Conservation (phyloP, 768 basidiomycete genomes). For the Suillus tomentosus region DNA sequence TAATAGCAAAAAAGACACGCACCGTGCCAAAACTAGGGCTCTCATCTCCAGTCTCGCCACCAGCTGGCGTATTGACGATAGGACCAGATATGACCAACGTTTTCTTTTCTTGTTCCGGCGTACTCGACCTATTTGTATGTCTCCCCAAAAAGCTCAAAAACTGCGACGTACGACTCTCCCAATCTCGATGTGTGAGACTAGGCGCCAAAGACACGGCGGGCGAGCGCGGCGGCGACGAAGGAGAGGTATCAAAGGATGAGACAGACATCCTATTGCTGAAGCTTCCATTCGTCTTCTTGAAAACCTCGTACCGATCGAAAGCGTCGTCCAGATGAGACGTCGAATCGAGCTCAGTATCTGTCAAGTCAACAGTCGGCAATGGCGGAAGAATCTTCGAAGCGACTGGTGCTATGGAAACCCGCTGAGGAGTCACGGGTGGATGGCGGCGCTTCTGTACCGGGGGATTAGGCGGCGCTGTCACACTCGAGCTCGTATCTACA, state of each 20-base stretch:
- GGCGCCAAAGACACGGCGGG: constrained; percentile 35
- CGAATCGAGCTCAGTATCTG: constrained; percentile 34
- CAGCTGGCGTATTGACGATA: constrained; percentile 50
- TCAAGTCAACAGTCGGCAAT: constrained; percentile 39
- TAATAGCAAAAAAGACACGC: constrained; percentile 5
- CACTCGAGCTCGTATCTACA: constrained; percentile 49
- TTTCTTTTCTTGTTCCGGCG: constrained; percentile 49
- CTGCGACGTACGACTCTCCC: constrained; percentile 42
- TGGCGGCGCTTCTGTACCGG: constrained; percentile 28
- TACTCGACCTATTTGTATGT: constrained; percentile 37
- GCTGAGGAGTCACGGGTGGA: constrained; percentile 26
- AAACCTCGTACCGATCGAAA: constrained; percentile 88
- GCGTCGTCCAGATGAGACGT: constrained; percentile 71
- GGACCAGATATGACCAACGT: constrained; percentile 70
- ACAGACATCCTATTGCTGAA: constrained; percentile 58
- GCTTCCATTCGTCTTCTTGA: constrained; percentile 52
- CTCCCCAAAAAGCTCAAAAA: constrained; percentile 68
- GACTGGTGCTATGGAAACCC: constrained; percentile 17
- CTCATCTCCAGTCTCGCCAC: constrained; percentile 42
- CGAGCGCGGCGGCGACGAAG: constrained; percentile 43
- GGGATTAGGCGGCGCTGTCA: constrained; percentile 47
- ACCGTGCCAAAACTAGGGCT: constrained; percentile 4
- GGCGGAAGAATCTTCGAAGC: constrained; percentile 58
- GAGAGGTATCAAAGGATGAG: constrained; percentile 56
- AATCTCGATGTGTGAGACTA: constrained; percentile 33